A percentile compares a stretch with the other conserved stretches of the same genome.
phyloP scores from a whole-genome alignment of 2,329 filamentous ascomycete genomes.

The Ophiostoma angusticollis region DNA sequence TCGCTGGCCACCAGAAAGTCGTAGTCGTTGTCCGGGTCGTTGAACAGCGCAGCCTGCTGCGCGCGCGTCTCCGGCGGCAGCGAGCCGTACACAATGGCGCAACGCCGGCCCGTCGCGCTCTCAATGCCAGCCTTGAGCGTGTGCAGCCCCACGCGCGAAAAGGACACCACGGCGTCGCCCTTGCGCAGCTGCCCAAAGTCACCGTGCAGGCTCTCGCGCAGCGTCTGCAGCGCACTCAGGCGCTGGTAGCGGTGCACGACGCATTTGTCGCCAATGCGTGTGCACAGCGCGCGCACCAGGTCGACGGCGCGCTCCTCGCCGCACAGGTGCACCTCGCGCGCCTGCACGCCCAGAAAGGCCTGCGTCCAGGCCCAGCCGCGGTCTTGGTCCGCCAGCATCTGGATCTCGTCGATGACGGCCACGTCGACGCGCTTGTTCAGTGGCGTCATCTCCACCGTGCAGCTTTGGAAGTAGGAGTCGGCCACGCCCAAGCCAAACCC shows the following conservation, averaged over 20 bases:
- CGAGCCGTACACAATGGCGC: conserved; percentile 85
- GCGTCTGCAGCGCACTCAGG: conserved; percentile 62
- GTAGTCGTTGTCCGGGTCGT: conserved; percentile 89
- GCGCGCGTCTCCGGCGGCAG: conserved; percentile 86
- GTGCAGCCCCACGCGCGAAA: conserved; percentile 74
- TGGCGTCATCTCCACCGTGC: conserved; percentile 82
- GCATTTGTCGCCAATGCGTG: conserved; percentile 68
- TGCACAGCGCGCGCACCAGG: conserved; percentile 64
- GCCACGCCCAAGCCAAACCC: conserved; percentile 17
- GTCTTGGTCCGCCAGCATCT: conserved; percentile 75
- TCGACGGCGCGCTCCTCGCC: conserved; percentile 76
- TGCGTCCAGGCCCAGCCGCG: conserved; percentile 93
- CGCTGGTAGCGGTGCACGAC: conserved; percentile 73
- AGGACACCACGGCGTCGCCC: conserved; percentile 81
- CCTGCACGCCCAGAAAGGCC: conserved; percentile 74
- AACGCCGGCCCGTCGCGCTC: conserved; percentile 58
- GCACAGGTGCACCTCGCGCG: conserved; percentile 83
- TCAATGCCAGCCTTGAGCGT: conserved; percentile 68
- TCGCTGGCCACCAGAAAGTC: conserved; percentile 69
- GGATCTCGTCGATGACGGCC: conserved; percentile 94
- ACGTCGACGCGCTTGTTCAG: conserved; percentile 56
- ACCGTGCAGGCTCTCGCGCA: conserved; percentile 48
- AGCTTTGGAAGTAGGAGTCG: conserved; percentile 56
- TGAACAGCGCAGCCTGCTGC: conserved; percentile 84
- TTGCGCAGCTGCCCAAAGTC: conserved; percentile 59